Percentiles rank a stretch among this genome's conserved stretches.
These are phyloP conservation scores for Pinus albicaulis DNA, from an alignment of 75 land plant genomes.

Conservation along the genomic window DNA sequence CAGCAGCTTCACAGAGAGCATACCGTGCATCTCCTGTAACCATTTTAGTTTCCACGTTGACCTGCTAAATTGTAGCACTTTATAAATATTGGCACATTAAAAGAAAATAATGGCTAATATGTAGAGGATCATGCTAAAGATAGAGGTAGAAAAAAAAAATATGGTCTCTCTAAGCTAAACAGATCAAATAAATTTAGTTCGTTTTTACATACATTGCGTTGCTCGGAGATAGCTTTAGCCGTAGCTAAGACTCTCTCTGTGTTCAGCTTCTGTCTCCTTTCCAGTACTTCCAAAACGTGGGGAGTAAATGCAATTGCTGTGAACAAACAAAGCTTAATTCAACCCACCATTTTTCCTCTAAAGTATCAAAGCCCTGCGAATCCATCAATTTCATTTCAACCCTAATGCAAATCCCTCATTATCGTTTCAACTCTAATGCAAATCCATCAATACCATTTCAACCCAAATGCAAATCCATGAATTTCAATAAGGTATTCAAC, in stretches of 20 bases:
- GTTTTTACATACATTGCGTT: background rate
- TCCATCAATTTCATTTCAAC: too few relatives aligned
- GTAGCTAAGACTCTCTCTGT: background rate
- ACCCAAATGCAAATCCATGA: too few relatives aligned
- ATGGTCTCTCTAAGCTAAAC: too few relatives aligned
- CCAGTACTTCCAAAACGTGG: slow-evolving; percentile 6
- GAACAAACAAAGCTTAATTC: too few relatives aligned
- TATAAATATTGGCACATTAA: background rate
- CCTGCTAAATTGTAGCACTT: slow-evolving; percentile 1
- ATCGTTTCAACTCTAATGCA: too few relatives aligned
- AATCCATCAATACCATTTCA: too few relatives aligned
- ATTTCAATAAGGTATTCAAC: too few relatives aligned
- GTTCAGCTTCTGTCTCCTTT: slow-evolving; percentile 12
- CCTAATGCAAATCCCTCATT: too few relatives aligned
- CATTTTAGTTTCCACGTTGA: slow-evolving; percentile 14
- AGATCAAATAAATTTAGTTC: background rate
- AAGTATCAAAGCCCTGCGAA: too few relatives aligned
- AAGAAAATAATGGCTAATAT: background rate
- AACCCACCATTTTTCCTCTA: too few relatives aligned
- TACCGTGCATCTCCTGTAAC: slow-evolving; percentile 24
- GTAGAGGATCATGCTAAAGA: too few relatives aligned
- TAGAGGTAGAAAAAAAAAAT: too few relatives aligned
- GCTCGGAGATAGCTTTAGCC: slow-evolving; percentile 6
- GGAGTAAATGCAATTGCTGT: slow-evolving; percentile 8
- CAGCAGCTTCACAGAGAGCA: slow-evolving; percentile 28